Base-by-base conservation (phyloP, 2,329 filamentous ascomycete species). In the Amphichorda felina region DNA sequence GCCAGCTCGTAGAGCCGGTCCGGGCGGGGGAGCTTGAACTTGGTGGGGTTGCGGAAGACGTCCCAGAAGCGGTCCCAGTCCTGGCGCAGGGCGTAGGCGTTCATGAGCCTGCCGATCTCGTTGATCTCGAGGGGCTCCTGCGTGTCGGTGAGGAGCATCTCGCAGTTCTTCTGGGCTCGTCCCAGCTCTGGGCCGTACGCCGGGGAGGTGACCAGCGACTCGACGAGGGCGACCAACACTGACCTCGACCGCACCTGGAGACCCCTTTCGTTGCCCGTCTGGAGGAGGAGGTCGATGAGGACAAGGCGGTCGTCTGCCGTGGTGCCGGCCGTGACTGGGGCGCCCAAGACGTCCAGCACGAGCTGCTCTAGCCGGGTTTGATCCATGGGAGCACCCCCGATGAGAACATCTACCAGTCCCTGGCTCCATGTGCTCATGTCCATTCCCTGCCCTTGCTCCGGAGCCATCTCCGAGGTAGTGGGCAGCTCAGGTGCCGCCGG, bases 1-100 rank as follows among this genome's bases (percentile, higher is more conserved):
- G 76, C 56, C 24, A 67, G 55, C 4, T 57, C 51, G 47, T 83
- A 84, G 42, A 79, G 60, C 13, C 50, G 49, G n/a, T 58, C 47
- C 0, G 68, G 66, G 15, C 78, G 70, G 2, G 60, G 45, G 8
- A 53, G 48, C 27, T 63, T 54, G 43, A 68, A 65, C 28, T 68
- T 60, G 11, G 75, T 56, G 4, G 72, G 64, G 38, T 66, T 61
- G 37, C 66, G 65, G 64, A 79, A 83, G 8, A 65, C 48, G 15
- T 72, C 61, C 75, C 74, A 81, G 46, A 82, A 74, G 5, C 60
- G 57, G 13, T 64, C 50, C 64, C 73, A 79, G 43, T 75, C 57
- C 14, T 50, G 46, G 39, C 61, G 60, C 15, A 45, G 42, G 5
- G 70, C 61, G 41, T 74, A 68, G 2, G 60, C 56, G 3, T 51